A percentile compares a stretch with the other conserved stretches of the same genome.
phyloP scores from a whole-genome alignment of 805 yeast species.

The Starmerella scarabaei region DNA sequence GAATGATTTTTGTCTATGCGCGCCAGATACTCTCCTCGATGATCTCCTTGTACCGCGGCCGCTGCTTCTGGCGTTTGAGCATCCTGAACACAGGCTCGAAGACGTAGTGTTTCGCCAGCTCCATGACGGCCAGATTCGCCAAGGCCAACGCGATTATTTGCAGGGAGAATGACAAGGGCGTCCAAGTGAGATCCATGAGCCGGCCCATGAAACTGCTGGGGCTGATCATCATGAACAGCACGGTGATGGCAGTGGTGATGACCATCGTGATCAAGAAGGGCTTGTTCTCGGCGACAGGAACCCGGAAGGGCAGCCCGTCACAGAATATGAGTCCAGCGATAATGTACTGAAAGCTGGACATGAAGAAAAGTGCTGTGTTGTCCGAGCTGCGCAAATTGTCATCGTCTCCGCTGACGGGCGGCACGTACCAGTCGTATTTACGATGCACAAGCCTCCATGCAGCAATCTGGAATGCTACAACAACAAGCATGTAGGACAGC shows the following conservation, averaged over 20 bases:
- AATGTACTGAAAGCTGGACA: conserved; percentile 80
- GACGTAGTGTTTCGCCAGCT: conserved; percentile 34
- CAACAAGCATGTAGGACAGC: conserved; percentile 57
- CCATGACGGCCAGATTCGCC: conserved; percentile 39
- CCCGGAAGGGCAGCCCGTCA: conserved; percentile 87
- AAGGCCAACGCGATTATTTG: conserved; percentile 30
- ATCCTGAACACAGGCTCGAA: conserved; percentile 28
- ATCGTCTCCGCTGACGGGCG: conserved; percentile 69
- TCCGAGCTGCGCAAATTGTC: conserved; percentile 77
- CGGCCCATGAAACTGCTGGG: conserved; percentile 45
- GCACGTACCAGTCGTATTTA: conserved; percentile 56
- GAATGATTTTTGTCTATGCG: background rate
- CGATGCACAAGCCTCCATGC: conserved; percentile 51
- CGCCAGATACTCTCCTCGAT: conserved; percentile 10
- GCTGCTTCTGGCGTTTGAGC: conserved; percentile 19
- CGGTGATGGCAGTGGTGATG: conserved; percentile 38
- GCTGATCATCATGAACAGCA: conserved; percentile 38
- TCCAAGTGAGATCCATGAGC: conserved; percentile 62
- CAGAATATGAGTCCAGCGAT: conserved; percentile 71
- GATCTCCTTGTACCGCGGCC: conserved; percentile 29
- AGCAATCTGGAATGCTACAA: conserved; percentile 50
- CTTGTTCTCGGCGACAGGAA: conserved; percentile 46
- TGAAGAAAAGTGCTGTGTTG: conserved; percentile 71
- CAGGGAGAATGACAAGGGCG: conserved; percentile 38
- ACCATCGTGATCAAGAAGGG: conserved; percentile 60